A percentile compares a stretch with the other conserved stretches of the same genome.
These are phyloP conservation scores for Senecio squalidus DNA, from an alignment of 140 eudicot genomes.

Conservation along the genomic window DNA sequence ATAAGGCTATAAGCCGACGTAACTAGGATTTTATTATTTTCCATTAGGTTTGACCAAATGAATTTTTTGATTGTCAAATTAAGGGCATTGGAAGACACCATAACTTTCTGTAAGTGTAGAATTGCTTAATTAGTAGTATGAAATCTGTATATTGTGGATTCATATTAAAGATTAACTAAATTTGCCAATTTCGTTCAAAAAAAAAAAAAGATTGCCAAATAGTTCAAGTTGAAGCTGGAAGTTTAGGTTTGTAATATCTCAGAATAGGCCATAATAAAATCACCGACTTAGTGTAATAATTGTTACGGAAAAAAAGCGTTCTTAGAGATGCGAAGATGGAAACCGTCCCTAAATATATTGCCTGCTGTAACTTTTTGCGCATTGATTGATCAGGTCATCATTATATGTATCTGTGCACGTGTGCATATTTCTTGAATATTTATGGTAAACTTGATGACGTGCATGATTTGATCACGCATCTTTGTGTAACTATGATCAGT, in stretches of 20 bases:
- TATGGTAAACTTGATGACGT: not conserved
- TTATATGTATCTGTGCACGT: not conserved
- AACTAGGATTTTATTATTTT: conserved; percentile 9
- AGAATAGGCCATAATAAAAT: not conserved
- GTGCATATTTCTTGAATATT: not conserved
- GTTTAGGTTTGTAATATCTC: not conserved
- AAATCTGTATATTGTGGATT: not conserved
- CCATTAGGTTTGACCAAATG: no score
- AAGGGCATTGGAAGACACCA: not conserved
- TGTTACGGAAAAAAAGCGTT: not conserved
- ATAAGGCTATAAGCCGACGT: not conserved
- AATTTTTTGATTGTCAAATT: not conserved
- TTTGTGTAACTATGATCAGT: not conserved
- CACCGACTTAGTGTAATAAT: not conserved
- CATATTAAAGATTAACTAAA: not conserved
- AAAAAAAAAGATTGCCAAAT: not conserved
- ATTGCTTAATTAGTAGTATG: not conserved
- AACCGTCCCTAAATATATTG: not conserved
- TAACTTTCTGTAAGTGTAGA: not conserved
- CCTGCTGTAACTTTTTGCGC: not conserved
- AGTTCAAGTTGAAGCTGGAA: not conserved
- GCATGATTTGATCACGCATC: not conserved
- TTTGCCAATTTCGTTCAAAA: no score
- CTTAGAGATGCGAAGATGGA: not conserved
- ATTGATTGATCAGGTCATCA: not conserved